Evolutionary conservation across 495 filamentous ascomycete genomes (phyloP), one percentile per base, ranked within the genome.

Genomic region (Penicillium macrosclerotiorum): DNA sequence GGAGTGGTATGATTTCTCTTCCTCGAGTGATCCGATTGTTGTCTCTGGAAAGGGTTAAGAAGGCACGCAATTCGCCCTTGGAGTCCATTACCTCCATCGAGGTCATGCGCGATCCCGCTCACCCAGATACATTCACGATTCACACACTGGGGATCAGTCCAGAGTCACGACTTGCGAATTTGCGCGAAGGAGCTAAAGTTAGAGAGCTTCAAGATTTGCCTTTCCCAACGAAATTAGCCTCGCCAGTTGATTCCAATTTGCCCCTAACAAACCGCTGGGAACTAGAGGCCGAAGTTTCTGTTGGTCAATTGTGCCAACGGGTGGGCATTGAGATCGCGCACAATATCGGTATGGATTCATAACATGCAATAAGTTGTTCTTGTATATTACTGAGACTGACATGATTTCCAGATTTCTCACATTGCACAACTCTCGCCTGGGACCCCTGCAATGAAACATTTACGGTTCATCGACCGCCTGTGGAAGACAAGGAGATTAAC

Each of bases 1-100:
- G 67, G 63, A 71, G 67, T 20, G 64, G 69, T 9, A 27, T 69
- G 45, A 55, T 68, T n/a, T 71, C 69, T 8, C 30, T 71, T 4
- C 69, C 67, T 7, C 54, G 65, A 13, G 49, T 54, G 8, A 45
- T 62, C 2, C 31, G 47, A 8, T 26, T 72, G 22, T 47, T 53
- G 46, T 66, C 62, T 11, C 16, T 69, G 13, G 34, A 40, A 9
- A 36, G 49, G 34, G 62, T 71, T 7, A 59, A 40, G 14, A 57
- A 51, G 12, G 65, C 69, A 0, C 65, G 67, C 8, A 24, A 11
- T n/a, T 64, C 69, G 6, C 22, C 33, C 1, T 36, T 72, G 22
- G 29, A 45, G 14, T 38, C 42, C 2, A 72, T 72, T 14, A 69
- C 69, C 2, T 72, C 65, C 1, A 54, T 71, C 20, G 63, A 70